phyloP scores from a whole-genome alignment of 768 basidiomycete species.

The Mycena venus region DNA sequence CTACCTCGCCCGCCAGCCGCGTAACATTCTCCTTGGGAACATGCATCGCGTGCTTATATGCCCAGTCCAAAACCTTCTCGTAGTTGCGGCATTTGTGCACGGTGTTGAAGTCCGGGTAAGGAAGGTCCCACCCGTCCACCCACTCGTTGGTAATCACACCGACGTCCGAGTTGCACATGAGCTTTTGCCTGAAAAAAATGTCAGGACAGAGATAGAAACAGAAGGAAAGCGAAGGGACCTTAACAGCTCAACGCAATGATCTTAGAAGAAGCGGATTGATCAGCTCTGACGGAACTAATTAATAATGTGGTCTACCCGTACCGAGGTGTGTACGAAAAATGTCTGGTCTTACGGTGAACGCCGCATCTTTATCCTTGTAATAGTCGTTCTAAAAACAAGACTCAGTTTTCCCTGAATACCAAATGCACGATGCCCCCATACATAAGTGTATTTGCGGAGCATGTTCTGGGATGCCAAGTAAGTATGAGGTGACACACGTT shows the following conservation, averaged over 20 bases:
- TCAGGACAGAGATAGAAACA: background rate
- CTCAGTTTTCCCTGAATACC: background rate
- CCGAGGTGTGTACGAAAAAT: background rate
- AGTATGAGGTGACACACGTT: background rate
- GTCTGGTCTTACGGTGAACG: background rate
- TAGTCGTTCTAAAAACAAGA: background rate
- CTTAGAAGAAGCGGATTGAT: background rate
- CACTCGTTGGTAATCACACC: background rate
- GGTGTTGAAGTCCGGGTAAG: background rate
- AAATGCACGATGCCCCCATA: background rate
- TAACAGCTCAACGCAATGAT: background rate
- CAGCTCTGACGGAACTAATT: background rate
- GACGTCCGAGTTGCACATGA: background rate
- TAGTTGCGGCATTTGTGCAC: background rate
- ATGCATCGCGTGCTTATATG: background rate
- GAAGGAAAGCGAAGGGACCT: background rate
- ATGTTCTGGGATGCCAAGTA: background rate
- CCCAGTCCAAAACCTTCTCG: background rate
- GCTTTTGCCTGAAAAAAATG: background rate
- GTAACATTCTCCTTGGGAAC: background rate
- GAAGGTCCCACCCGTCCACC: background rate
- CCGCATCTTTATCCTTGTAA: background rate
- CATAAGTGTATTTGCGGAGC: background rate
- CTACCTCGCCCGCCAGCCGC: background rate
- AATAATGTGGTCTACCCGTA: background rate